Base-by-base conservation (phyloP, 2,329 filamentous ascomycete genomes). In the Penicillium sp. region DNA sequence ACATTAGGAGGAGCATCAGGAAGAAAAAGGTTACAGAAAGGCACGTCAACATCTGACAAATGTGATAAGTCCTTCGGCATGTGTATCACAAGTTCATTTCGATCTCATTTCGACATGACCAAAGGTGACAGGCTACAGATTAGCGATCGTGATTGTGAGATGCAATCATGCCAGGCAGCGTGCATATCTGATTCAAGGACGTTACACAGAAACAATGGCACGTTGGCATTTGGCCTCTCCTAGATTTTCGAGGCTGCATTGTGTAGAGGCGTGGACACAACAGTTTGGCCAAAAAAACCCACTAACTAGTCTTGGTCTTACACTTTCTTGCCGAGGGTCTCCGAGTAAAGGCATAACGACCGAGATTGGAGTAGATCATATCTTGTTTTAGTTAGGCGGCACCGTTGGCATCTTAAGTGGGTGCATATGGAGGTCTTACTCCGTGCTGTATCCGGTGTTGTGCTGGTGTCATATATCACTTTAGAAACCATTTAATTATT, bases 91-190 rank as follows among this genome's bases (percentile, higher is more conserved):
- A 35, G 12, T 27, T n/a, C 52, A 12, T 41, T 29, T 44, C 12
- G 10, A 49, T 6, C 17, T 13, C 52, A 19, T 41, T 35, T 50
- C 3, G 19, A 35, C 7, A 33, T 31, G 10, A 2, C 23, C 45
- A 13, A 9, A 44, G 23, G 31, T 13, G 38, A 43, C 47, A 31
- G 31, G 12, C 27, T 33, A 55, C 45, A 55, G 29, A 36, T 51
- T 33, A 25, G n/a, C 38, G 45, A 51, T 55, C 38, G 21, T 21
- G 38, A 50, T 50, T 29, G 23, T 36, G 53, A 44, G 36, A 50
- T 55, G 21, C n/a, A 29, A 38, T 55, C 23, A 31, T 21, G 17
- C 45, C 29, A 31, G 29, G 38, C 53, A 43, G 36, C 44, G 1
- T 23, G 17, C 47, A 36, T 27, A 44, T 55, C 38, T 35, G 38